Base-by-base conservation (phyloP, 805 yeast genomes). In the Kluyveromyces aestuarii region DNA sequence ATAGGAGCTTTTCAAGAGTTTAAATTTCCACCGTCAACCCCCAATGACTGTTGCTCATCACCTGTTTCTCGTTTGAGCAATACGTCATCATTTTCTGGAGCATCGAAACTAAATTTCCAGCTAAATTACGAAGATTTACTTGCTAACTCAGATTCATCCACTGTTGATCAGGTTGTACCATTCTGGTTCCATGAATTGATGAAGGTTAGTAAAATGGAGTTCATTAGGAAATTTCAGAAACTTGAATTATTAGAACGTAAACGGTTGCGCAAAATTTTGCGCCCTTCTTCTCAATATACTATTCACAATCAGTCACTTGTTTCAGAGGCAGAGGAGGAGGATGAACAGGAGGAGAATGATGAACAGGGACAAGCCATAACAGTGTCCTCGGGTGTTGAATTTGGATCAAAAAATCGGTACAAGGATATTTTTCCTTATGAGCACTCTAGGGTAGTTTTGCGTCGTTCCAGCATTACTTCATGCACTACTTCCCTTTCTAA, bases 401-500 rank as follows among this genome's bases (percentile, higher is more conserved):
- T 81, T 40, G 91, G 95, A 25, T 65, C 75, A 47, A 89, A 89
- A 60, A 88, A 90, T 64, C 69, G 98, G 51, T 90, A 90, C 70
- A 84, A 86, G 58, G 95, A 90, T 63, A 86, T 90, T 40, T 83
- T 85, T 59, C 89, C 96, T 4, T 90, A 79, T 65, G 95, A 87
- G 60, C 91, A 86, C 58, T 77, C 95, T 4, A 72, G 96, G 50
- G 96, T 91, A 11, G 77, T 77, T 50, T 68, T 87, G 43, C 63
- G 66, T 48, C 48, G 27, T 38, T 41, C 40, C 25, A 37, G 16
- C 36, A 40, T 35, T 40, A 3, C 36, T 19, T 27, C 35, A 11
- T 17, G 36, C 8, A 9, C 16, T 13, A n/a, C 6, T n/a, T 27
- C 35, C 37, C 14, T 8, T 7, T 7, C 2, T 13, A 11, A 18